These are phyloP conservation scores for Trypanosoma theileri DNA, from an alignment of 208 protist genomes.

Conservation along the genomic window DNA sequence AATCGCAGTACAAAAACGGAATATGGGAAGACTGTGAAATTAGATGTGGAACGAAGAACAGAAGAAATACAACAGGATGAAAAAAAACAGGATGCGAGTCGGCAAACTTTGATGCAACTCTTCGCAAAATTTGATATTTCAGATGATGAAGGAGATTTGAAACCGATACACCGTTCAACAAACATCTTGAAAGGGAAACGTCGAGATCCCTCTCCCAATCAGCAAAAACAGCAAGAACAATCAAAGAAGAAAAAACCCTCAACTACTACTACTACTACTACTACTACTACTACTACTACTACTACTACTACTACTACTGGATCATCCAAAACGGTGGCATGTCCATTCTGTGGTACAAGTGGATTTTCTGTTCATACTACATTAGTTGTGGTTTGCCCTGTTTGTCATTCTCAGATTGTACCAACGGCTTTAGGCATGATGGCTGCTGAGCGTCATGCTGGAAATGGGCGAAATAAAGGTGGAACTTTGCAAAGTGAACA, in stretches of 20 bases:
- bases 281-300: too few relatives aligned
- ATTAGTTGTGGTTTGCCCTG: slow-evolving; percentile 22
- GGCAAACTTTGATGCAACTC: slow-evolving; percentile 18
- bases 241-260: neutral
- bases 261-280: too few relatives aligned
- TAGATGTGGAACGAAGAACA: neutral
- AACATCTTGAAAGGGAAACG: neutral
- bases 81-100: slow-evolving; percentile 2
- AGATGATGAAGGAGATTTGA: slow-evolving; percentile 23
- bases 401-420: slow-evolving; percentile 24
- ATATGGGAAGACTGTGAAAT: neutral
- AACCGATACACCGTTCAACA: neutral
- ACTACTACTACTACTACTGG: neutral
- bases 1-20: neutral
- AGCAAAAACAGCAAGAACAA: slow-evolving; percentile 5
- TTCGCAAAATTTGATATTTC: slow-evolving; percentile 30
- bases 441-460: slow-evolving; percentile 9
- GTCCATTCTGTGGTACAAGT: slow-evolving; percentile 26
- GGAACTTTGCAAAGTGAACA: neutral
- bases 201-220: neutral
- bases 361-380: slow-evolving; percentile 19
- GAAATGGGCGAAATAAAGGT: neutral
- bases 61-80: slow-evolving; percentile 1
- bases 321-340: slow-evolving; percentile 4
- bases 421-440: slow-evolving; percentile 23